Conservation (phyloP, 2,329 filamentous ascomycete genomes). For the Penicillium verrucosum region DNA sequence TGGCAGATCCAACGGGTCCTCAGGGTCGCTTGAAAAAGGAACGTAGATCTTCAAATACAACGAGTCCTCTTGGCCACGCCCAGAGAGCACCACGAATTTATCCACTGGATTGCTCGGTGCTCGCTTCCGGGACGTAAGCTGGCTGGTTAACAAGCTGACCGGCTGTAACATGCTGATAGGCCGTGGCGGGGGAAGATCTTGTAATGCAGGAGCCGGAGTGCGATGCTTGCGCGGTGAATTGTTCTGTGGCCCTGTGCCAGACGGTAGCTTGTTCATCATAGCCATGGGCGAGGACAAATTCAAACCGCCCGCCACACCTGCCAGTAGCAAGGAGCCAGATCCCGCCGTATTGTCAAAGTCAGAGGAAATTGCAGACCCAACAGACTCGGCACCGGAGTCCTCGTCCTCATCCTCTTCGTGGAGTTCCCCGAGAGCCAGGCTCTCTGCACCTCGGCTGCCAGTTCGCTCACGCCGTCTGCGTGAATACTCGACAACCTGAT, state of each 20-base stretch:
- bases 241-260: slow-evolving; percentile 31
- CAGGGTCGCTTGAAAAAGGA: slow-evolving; percentile 56
- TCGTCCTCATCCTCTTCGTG: slow-evolving; percentile 42
- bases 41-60: slow-evolving; percentile 63
- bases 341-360: slow-evolving; percentile 55
- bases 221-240: slow-evolving; percentile 53
- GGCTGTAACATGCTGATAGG: slow-evolving; percentile 59
- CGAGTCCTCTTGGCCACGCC: slow-evolving; percentile 58
- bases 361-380: slow-evolving; percentile 50
- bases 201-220: slow-evolving; percentile 49
- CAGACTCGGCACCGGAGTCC: slow-evolving; percentile 48
- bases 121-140: slow-evolving; percentile 55
- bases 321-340: slow-evolving; percentile 54
- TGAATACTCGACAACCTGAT: slow-evolving; percentile 37
- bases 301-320: slow-evolving; percentile 43
- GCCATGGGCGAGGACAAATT: slow-evolving; percentile 51
- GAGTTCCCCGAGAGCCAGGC: slow-evolving; percentile 31
- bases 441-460: slow-evolving; percentile 29
- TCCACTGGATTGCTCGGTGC: slow-evolving; percentile 61
- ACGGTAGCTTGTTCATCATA: slow-evolving; percentile 41
- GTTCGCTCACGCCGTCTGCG: slow-evolving; percentile 27
- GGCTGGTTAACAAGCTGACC: slow-evolving; percentile 57
- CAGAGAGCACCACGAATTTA: slow-evolving; percentile 58
- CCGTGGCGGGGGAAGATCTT: slow-evolving; percentile 58
- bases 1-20: slow-evolving; percentile 57